Evolutionary conservation across 768 basidiomycete genomes (phyloP).

Genomic region (Rhizopogon vulgaris): DNA sequence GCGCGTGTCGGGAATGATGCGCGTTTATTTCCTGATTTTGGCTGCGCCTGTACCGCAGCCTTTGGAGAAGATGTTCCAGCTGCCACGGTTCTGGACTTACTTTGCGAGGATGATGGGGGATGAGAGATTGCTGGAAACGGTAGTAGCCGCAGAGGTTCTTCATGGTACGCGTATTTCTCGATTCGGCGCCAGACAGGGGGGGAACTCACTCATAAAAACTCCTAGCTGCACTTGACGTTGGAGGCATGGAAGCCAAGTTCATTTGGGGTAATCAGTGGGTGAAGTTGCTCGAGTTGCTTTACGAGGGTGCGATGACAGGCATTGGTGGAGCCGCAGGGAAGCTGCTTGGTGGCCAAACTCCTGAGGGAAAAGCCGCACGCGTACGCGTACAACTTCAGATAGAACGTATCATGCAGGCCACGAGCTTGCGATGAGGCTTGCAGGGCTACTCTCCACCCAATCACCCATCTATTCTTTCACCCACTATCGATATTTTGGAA

Average conservation of each 20-base stretch:
- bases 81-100: constrained; percentile 67
- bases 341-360: constrained; percentile 52
- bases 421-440: constrained; percentile 2
- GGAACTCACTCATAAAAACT: constrained; percentile 3
- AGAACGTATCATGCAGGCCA: constrained; percentile 48
- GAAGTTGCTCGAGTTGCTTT: constrained; percentile 61
- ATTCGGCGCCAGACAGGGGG: background rate
- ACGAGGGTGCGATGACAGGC: constrained; percentile 56
- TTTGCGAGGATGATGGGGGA: constrained; percentile 57
- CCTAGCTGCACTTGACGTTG: constrained; percentile 65
- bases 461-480: constrained; percentile 3
- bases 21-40: constrained; percentile 80
- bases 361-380: constrained; percentile 60
- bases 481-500: constrained; percentile 1
- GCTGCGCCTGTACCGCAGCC: constrained; percentile 30
- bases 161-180: constrained; percentile 43
- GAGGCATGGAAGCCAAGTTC: constrained; percentile 51
- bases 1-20: constrained; percentile 73
- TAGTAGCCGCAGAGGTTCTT: constrained; percentile 62
- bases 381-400: constrained; percentile 59
- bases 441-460: background rate
- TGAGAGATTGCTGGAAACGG: constrained; percentile 43
- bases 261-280: constrained; percentile 79
- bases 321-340: constrained; percentile 33
- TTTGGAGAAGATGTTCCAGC: constrained; percentile 49